Base-by-base conservation (phyloP, 2,329 filamentous ascomycete genomes). In the Penicillium sp. region DNA sequence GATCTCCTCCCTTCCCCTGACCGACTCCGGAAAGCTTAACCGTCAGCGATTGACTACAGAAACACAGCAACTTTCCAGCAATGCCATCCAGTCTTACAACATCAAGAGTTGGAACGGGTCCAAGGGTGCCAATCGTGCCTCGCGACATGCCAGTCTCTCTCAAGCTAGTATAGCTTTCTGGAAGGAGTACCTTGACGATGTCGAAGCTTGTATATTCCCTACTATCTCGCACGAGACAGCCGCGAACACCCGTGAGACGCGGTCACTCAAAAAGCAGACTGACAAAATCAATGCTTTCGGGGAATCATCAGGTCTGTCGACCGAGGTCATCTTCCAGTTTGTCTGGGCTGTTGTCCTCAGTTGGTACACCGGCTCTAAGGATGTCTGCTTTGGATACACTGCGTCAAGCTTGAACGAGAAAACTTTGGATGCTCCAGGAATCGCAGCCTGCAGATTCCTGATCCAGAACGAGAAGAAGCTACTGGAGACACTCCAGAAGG, bases 181-280 rank as follows among this genome's bases (percentile, higher is more conserved):
- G 79, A 78, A 73, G 50, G 59, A 65, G 0, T 75, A 79, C 41
- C 67, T 81, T 7, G 66, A 68, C 2, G 77, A 75, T 9, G 54
- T 75, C 21, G 77, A 80, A 59, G 75, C 79, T 1, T 80, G 77
- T 57, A 66, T 75, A 45, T 80, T 81, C 58, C 79, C 78, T 4
- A 45, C 59, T 1, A 49, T 72, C 7, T 61, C 55, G 3, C 46
- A 56, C 0, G 60, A 58, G 3, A 34, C 55, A n/a, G 39, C 9
- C 2, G 47, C 54, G 3, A 41, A 45, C 2, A 46, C 40, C 4
- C 57, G 29, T 18, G 64, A 39, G 6, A 58, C 39, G 41, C 61
- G 45, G 16, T 66, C 50, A 14, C 59, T 39, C n/a, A 56, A 69
- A 21, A 54, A 60, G 8, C 58, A 65, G 47, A 61, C 57, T 3